A percentile compares a stretch with the other conserved stretches of the same genome.
Evolutionary conservation across 1,284 basidiomycete genomes (phyloP).

Genomic region (Cryptococcus sp.): DNA sequence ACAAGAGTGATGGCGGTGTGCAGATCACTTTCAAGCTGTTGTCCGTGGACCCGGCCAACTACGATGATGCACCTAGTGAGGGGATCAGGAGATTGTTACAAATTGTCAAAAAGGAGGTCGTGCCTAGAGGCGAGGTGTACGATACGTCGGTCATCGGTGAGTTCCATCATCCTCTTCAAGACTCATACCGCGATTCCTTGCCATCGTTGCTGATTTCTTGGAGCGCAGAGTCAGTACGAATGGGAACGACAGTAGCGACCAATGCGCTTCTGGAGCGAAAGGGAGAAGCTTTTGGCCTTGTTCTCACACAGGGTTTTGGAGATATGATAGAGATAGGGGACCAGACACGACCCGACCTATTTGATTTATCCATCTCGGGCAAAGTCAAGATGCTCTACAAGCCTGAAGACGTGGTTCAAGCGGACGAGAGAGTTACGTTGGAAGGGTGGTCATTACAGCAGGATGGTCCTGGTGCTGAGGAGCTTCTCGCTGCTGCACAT

Average conservation of each 20-base stretch:
- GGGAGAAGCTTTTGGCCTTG: constrained; percentile 36
- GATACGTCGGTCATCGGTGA: constrained; percentile 36
- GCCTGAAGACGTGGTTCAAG: constrained; percentile 23
- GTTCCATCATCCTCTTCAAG: neutral
- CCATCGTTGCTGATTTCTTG: neutral
- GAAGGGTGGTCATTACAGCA: constrained; percentile 30
- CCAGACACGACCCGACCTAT: constrained; percentile 51
- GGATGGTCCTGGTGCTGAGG: constrained; percentile 14
- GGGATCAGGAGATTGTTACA: constrained; percentile 51
- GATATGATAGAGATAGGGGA: constrained; percentile 53
- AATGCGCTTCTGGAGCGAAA: constrained; percentile 53
- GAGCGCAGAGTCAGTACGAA: constrained; percentile 35
- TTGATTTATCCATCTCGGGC: constrained; percentile 49
- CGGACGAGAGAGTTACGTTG: constrained; percentile 27
- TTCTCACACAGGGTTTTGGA: constrained; percentile 52
- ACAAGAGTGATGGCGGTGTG: constrained; percentile 12
- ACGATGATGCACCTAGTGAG: constrained; percentile 53
- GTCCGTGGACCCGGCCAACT: constrained; percentile 51
- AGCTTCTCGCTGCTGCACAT: constrained; percentile 12
- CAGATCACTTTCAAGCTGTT: constrained; percentile 53
- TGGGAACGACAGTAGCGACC: constrained; percentile 54
- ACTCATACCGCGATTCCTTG: neutral
- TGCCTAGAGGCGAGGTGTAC: constrained; percentile 46
- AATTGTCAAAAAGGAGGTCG: constrained; percentile 30
- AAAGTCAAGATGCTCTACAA: constrained; percentile 51